These are phyloP conservation scores for Chamaecyparis obtusa DNA, from an alignment of 75 land plant genomes.

Conservation along the genomic window DNA sequence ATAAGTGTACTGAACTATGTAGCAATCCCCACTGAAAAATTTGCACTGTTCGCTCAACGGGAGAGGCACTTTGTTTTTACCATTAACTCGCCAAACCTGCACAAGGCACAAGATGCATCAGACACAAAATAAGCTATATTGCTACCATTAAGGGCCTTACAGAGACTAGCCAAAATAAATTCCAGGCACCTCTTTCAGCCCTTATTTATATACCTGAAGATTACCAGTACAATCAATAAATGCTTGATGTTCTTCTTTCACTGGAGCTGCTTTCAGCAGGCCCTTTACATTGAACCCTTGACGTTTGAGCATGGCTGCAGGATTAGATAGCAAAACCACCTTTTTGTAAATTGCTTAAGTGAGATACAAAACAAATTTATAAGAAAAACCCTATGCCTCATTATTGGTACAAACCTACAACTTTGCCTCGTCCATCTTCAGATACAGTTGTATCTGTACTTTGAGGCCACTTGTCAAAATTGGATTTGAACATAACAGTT, in stretches of 20 bases:
- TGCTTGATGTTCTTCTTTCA: slow-evolving; percentile 76
- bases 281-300: slow-evolving; percentile 97
- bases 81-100: slow-evolving; percentile 94
- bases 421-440: slow-evolving; percentile 95
- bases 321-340: neutral
- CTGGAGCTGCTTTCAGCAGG: slow-evolving; percentile 76
- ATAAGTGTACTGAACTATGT: slow-evolving; percentile 83
- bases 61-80: slow-evolving; percentile 57
- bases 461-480: slow-evolving; percentile 80
- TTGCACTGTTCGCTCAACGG: slow-evolving; percentile 71
- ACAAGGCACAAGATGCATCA: neutral
- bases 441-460: slow-evolving; percentile 53
- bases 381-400: neutral
- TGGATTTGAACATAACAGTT: slow-evolving; percentile 73
- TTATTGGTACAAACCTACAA: slow-evolving; percentile 67
- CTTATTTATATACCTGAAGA: slow-evolving; percentile 57
- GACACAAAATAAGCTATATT: neutral
- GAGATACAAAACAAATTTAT: neutral
- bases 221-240: slow-evolving; percentile 78
- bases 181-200: neutral
- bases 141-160: neutral
- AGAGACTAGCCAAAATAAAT: neutral
- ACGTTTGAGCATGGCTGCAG: slow-evolving; percentile 75
- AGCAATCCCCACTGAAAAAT: slow-evolving; percentile 86
- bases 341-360: neutral